A percentile compares a stretch with the other conserved stretches of the same genome.
phyloP scores from a whole-genome alignment of 768 basidiomycete genomes.

The Boletus bicolor region DNA sequence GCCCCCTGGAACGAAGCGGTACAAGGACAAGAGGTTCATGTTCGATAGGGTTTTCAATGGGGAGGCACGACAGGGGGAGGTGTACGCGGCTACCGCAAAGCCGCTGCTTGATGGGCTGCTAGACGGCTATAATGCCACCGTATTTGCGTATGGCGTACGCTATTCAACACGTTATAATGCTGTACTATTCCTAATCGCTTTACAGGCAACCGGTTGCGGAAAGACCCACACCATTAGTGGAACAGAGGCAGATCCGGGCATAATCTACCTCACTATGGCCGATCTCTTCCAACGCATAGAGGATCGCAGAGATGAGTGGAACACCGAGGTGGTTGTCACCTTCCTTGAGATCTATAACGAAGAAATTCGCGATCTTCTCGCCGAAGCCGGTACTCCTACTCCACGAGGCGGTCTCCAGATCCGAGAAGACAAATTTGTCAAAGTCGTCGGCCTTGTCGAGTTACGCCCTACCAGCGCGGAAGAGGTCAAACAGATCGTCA shows the following conservation, averaged over 20 bases:
- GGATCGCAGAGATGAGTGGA: slow-evolving; percentile 81
- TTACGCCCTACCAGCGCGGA: slow-evolving; percentile 78
- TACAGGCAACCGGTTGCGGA: slow-evolving; percentile 98
- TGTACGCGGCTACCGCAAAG: slow-evolving; percentile 83
- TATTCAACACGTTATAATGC: slow-evolving; percentile 2
- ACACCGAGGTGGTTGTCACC: slow-evolving; percentile 84
- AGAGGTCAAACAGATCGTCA: slow-evolving; percentile 92
- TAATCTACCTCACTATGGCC: slow-evolving; percentile 96
- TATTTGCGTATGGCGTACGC: slow-evolving; percentile 97
- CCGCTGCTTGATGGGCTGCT: slow-evolving; percentile 82
- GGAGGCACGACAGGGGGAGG: slow-evolving; percentile 77
- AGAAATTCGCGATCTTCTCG: slow-evolving; percentile 92
- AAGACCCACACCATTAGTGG: slow-evolving; percentile 99
- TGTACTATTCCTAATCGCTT: slow-evolving; percentile 12
- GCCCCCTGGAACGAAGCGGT: slow-evolving; percentile 85
- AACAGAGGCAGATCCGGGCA: slow-evolving; percentile 79
- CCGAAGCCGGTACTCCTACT: slow-evolving; percentile 57
- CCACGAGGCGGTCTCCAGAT: slow-evolving; percentile 88
- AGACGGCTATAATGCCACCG: slow-evolving; percentile 95
- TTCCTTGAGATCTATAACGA: slow-evolving; percentile 99
- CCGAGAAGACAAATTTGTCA: slow-evolving; percentile 91
- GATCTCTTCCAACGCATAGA: slow-evolving; percentile 94
- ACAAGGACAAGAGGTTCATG: slow-evolving; percentile 96
- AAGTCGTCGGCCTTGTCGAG: slow-evolving; percentile 82
- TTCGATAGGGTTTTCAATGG: slow-evolving; percentile 92